Evolutionary conservation across 2,329 filamentous ascomycete genomes (phyloP), one percentile per base, ranked within the genome.

Genomic region (Diplodia scrobiculata): DNA sequence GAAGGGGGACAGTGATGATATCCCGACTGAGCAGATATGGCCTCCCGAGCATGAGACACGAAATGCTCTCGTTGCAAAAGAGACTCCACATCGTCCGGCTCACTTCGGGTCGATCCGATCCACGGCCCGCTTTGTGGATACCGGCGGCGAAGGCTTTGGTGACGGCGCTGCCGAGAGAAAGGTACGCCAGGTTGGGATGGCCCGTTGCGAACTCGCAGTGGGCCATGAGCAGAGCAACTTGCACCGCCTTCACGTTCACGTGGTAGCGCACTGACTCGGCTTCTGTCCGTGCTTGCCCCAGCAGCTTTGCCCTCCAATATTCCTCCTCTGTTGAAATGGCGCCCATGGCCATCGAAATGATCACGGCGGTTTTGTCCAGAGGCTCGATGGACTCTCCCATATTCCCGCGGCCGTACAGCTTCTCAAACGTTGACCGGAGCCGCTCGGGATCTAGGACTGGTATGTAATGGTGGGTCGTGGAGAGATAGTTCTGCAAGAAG

Each of bases 331-430:
- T 66, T 0, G 54, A 41, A 13, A 36, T 50, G 5, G 64, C 53
- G 2, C 64, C 64, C 34, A 66, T 60, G 3, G 64, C 53, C 64
- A 66, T 41, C 1, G 64, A n/a, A 21, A 54, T 48, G 27, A 66
- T 25, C 4, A 66, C 14, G 2, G 27, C 7, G 6, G 64, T 53
- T 3, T 48, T 52, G 4, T 60, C 64, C 27, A 53, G 29, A 1
- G 29, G 38, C 19, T 60, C 47, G 27, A 59, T 19, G 4, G 41
- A 10, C 10, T 60, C 25, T 6, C 2, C 45, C 7, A 5, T 60
- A 0, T 3, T 34, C 5, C 38, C 29, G 27, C 32, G 13, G 3
- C 32, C 32, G 53, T 66, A 66, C 0, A 66, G n/a, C 17, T 41
- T 51, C n/a, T 66, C 64, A 7, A 66, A 45, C 0, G 38, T 51